These are phyloP conservation scores for Candolleomyces eurysporus DNA, from an alignment of 768 basidiomycete species.

Conservation along the genomic window DNA sequence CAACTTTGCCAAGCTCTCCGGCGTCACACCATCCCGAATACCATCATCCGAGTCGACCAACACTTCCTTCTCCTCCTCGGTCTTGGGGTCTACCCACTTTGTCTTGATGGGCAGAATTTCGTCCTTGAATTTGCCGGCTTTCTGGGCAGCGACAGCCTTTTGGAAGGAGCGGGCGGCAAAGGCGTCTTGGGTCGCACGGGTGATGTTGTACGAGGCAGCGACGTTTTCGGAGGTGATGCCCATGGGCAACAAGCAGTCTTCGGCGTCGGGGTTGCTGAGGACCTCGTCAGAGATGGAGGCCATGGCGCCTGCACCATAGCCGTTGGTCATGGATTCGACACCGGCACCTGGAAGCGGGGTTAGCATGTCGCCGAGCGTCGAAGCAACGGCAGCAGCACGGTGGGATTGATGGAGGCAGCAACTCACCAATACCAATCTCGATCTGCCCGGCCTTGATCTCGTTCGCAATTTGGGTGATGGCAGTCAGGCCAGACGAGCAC, in stretches of 20 bases:
- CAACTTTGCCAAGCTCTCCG: constrained; percentile 73
- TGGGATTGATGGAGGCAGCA: not conserved
- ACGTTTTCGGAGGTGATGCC: constrained; percentile 96
- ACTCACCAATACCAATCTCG: constrained; percentile 83
- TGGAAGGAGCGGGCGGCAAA: constrained; percentile 85
- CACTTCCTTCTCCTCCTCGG: constrained; percentile 62
- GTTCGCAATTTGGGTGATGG: constrained; percentile 80
- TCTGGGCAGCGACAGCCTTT: constrained; percentile 78
- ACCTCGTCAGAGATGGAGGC: constrained; percentile 65
- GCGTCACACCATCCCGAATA: constrained; percentile 80
- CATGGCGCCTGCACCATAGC: constrained; percentile 58
- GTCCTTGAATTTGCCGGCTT: constrained; percentile 75
- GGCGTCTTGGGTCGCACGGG: constrained; percentile 75
- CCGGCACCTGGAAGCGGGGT: constrained; percentile 58
- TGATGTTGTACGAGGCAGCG: constrained; percentile 70
- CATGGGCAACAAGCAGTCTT: constrained; percentile 85
- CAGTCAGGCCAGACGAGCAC: constrained; percentile 85
- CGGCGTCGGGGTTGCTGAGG: constrained; percentile 62
- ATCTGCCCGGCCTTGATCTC: constrained; percentile 79
- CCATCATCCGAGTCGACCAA: constrained; percentile 83
- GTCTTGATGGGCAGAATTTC: constrained; percentile 84
- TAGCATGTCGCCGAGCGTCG: not conserved
- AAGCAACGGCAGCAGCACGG: constrained; percentile 9
- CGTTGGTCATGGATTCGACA: constrained; percentile 87
- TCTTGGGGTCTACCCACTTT: constrained; percentile 69